Evolutionary conservation across 2,329 filamentous ascomycete species (phyloP).

Genomic region (Gliomastix tumulicola): DNA sequence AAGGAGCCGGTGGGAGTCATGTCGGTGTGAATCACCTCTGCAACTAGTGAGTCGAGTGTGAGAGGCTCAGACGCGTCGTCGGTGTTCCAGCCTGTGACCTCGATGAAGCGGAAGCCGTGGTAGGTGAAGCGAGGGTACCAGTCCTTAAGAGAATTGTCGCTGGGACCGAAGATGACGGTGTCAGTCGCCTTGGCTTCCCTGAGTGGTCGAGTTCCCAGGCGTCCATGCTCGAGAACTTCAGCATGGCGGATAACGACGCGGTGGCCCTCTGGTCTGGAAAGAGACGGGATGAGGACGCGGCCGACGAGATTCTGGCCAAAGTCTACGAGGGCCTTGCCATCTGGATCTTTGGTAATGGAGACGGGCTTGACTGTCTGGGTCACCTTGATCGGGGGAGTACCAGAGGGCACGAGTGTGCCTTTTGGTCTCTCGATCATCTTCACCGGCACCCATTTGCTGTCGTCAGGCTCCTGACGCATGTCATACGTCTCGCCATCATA

Average conservation of each 20-base stretch:
- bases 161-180: conserved; percentile 23
- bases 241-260: conserved; percentile 42
- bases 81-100: conserved; percentile 34
- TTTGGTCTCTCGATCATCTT: conserved; percentile 13
- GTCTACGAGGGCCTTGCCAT: conserved; percentile 37
- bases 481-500: conserved; percentile 48
- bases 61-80: conserved; percentile 11
- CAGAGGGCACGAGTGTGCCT: conserved; percentile 26
- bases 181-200: conserved; percentile 33
- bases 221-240: conserved; percentile 44
- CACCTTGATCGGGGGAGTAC: conserved; percentile 33
- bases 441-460: conserved; percentile 16
- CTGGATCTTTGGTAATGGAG: conserved; percentile 7
- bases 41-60: conserved; percentile 9
- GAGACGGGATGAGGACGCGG: neutral
- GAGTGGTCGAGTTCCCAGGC: conserved; percentile 31
- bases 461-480: conserved; percentile 18
- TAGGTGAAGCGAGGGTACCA: conserved; percentile 45
- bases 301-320: conserved; percentile 55
- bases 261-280: conserved; percentile 27
- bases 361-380: conserved; percentile 15
- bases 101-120: conserved; percentile 43
- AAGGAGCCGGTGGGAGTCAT: conserved; percentile 42
- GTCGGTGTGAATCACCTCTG: conserved; percentile 40
- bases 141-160: conserved; percentile 10